phyloP scores from a whole-genome alignment of 352 stramenopile species.

The Hyaloperonospora brassicae region DNA sequence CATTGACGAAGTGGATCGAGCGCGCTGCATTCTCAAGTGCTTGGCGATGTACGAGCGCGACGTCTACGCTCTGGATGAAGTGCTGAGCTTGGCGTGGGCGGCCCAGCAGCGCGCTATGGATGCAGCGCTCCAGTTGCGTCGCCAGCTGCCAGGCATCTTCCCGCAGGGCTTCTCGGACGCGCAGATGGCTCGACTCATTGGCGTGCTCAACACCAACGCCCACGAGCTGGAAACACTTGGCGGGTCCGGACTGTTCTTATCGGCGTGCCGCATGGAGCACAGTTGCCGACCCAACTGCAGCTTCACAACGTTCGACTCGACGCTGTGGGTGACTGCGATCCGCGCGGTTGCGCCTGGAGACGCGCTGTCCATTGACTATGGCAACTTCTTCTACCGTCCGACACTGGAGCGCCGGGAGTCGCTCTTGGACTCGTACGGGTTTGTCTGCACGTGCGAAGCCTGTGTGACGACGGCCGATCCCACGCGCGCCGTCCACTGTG shows the following conservation, averaged over 20 bases:
- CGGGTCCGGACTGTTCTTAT: conserved; percentile 63
- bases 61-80: conserved; percentile 32
- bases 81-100: conserved; percentile 39
- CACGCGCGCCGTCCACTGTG: conserved; percentile 50
- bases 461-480: conserved; percentile 44
- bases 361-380: conserved; percentile 69
- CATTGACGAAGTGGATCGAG: conserved; percentile 63
- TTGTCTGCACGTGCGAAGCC: conserved; percentile 51
- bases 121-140: conserved; percentile 37
- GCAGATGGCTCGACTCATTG: conserved; percentile 57
- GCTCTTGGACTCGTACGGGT: conserved; percentile 57
- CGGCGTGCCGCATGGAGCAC: conserved; percentile 68
- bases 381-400: conserved; percentile 71
- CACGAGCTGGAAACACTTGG: conserved; percentile 68
- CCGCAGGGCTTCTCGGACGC: conserved; percentile 43
- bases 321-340: conserved; percentile 75
- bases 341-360: conserved; percentile 50
- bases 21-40: conserved; percentile 62
- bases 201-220: conserved; percentile 67
- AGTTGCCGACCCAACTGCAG: conserved; percentile 62
- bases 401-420: conserved; percentile 48
- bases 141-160: conserved; percentile 43
- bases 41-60: conserved; percentile 50
- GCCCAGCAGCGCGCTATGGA: conserved; percentile 36
- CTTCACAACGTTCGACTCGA: conserved; percentile 61